A percentile compares a stretch with the other conserved stretches of the same genome.
Conservation (phyloP, 305 asterid species). For the Solanum hybrid region DNA sequence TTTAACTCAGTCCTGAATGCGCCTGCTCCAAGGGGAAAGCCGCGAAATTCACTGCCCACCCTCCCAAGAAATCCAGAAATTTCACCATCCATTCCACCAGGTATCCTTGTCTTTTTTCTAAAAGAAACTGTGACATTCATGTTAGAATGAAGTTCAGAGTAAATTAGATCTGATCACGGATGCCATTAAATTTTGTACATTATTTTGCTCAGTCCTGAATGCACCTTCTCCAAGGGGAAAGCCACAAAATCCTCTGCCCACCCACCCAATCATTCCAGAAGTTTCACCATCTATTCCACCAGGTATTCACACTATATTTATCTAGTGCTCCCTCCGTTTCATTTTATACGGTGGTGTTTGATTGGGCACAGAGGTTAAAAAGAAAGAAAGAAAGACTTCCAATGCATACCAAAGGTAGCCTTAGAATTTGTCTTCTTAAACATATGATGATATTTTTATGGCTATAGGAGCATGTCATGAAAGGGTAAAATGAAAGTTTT, state of each 20-base stretch:
- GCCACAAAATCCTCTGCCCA: constrained; percentile 23
- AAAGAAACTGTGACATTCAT: background rate
- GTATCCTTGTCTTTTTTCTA: background rate
- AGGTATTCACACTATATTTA: constrained; percentile 32
- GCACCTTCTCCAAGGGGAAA: constrained; percentile 29
- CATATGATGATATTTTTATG: background rate
- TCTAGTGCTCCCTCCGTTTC: background rate
- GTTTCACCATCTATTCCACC: constrained; percentile 47
- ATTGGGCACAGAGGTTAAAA: background rate
- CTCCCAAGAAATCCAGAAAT: background rate
- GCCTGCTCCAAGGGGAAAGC: background rate
- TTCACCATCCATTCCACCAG: constrained; percentile 1
- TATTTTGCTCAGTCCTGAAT: constrained; percentile 34
- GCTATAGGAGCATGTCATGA: background rate
- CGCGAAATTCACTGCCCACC: background rate
- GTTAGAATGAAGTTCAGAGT: background rate
- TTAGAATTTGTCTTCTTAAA: background rate
- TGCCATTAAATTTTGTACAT: constrained; percentile 4
- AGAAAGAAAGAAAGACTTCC: background rate
- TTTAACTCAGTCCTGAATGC: background rate
- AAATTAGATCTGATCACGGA: background rate
- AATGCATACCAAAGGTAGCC: background rate
- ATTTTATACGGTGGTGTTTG: background rate
- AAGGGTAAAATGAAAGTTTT: background rate
- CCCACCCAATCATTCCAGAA: constrained; percentile 22